These are phyloP conservation scores for Tetrapisispora fleetii DNA, from an alignment of 805 yeast genomes.

Conservation along the genomic window DNA sequence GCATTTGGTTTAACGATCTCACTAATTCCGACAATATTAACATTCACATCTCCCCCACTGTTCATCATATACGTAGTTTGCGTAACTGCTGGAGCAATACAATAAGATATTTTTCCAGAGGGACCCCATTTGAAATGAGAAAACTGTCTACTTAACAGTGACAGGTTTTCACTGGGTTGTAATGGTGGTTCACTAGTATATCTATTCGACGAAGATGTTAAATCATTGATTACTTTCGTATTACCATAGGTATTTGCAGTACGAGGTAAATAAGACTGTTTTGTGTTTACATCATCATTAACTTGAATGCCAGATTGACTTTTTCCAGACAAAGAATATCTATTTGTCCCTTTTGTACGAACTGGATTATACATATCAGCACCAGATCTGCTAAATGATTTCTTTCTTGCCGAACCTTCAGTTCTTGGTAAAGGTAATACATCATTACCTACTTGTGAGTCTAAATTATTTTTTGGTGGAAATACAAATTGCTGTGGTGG, in stretches of 20 bases:
- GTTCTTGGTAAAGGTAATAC: not conserved
- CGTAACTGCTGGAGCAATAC: slow-evolving; percentile 31
- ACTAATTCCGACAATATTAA: slow-evolving; percentile 32
- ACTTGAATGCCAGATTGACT: slow-evolving; percentile 14
- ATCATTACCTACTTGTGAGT: not conserved
- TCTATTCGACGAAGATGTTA: not conserved
- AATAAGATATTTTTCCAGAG: slow-evolving; percentile 35
- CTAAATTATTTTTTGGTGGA: not conserved
- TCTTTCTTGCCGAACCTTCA: not conserved
- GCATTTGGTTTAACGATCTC: slow-evolving; percentile 27
- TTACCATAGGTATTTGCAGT: slow-evolving; percentile 22
- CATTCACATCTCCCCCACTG: slow-evolving; percentile 6
- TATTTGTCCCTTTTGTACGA: slow-evolving; percentile 23
- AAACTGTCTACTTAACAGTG: slow-evolving; percentile 51
- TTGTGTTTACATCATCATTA: not conserved
- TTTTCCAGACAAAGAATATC: slow-evolving; percentile 30
- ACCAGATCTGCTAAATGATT: slow-evolving; percentile 23
- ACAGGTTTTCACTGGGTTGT: slow-evolving; percentile 36
- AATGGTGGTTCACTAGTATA: not conserved
- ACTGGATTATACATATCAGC: slow-evolving; percentile 28
- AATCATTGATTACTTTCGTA: not conserved
- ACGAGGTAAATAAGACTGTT: not conserved
- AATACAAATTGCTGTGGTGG: not conserved
- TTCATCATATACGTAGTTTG: slow-evolving; percentile 11
- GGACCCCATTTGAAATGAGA: slow-evolving; percentile 66